Evolutionary conservation across 805 yeast genomes (phyloP).

Genomic region (Zygoascus biomembranicola): DNA sequence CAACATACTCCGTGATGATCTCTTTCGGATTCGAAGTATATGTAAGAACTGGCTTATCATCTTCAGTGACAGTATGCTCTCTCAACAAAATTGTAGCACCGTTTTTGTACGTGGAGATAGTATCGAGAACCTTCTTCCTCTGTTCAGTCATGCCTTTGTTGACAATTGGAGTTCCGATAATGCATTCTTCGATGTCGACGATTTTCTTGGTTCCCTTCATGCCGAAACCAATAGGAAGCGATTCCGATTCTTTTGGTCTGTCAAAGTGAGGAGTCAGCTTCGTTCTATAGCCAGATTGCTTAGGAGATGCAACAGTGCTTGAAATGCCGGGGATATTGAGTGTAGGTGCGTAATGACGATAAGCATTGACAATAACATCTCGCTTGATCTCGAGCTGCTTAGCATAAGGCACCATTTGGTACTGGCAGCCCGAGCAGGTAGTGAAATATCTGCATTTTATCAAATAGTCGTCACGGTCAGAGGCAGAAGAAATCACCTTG

Average conservation of each 20-base stretch:
- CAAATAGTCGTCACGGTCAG: slow-evolving; percentile 44
- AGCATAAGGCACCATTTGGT: slow-evolving; percentile 66
- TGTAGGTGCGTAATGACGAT: slow-evolving; percentile 53
- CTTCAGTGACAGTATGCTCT: slow-evolving; percentile 42
- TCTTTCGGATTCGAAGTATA: slow-evolving; percentile 75
- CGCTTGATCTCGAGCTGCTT: slow-evolving; percentile 67
- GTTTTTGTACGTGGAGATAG: slow-evolving; percentile 45
- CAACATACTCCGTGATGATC: slow-evolving; percentile 71
- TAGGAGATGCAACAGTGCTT: slow-evolving; percentile 68
- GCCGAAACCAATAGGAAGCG: slow-evolving; percentile 85
- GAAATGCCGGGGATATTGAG: slow-evolving; percentile 55
- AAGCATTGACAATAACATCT: slow-evolving; percentile 74
- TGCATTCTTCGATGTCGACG: slow-evolving; percentile 89
- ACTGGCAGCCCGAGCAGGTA: slow-evolving; percentile 91
- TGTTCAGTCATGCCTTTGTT: slow-evolving; percentile 68
- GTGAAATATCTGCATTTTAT: slow-evolving; percentile 82
- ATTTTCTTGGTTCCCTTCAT: slow-evolving; percentile 61
- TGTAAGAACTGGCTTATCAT: slow-evolving; percentile 40
- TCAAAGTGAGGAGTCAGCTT: slow-evolving; percentile 95
- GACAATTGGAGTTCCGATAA: slow-evolving; percentile 75
- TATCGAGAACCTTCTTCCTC: slow-evolving; percentile 45
- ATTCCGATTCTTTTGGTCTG: slow-evolving; percentile 40
- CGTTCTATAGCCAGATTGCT: slow-evolving; percentile 71
- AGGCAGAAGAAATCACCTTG: slow-evolving; percentile 37
- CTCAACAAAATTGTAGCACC: slow-evolving; percentile 85